Base-by-base conservation (phyloP, 345 rosid genomes). In the Rhizophora mangle region DNA sequence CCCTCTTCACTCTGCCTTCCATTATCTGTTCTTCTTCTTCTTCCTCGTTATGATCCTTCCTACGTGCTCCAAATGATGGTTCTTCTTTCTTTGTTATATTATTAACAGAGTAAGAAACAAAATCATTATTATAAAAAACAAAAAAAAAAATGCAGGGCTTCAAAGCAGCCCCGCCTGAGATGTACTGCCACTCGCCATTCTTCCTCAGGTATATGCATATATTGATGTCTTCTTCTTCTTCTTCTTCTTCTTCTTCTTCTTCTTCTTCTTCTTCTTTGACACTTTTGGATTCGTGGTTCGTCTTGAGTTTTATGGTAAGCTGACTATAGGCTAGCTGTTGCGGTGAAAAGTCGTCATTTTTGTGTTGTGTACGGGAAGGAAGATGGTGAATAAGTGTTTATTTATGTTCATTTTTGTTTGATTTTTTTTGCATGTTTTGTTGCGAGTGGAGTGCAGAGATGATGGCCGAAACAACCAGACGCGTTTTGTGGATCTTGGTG, bases 101-200 rank as follows among this genome's bases (percentile, higher is more conserved):
- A 3, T 13, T 13, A 43, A 43, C 16, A 4, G 32, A 36, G 30
- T 20, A 27, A 51, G 61, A 32, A 60, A n/a, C 59, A 26, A 26
- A 34, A 22, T n/a, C 2, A 0, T 43, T 22, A 31, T 5, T 19
- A 46, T 0, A 21, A 32, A 10, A 9, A 11, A 43, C 16, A 43
- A 30, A 26, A 0, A 8, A 53, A 21, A 52, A 36, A 7, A 20
- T 92, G 96, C 98, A 93, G 78, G 80, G 89, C 91, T 90, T 90
- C 89, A 85, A 85, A 77, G 74, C 87, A 21, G 74, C 77, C 68
- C 72, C 84, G 73, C 76, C 88, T 73, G 92, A 89, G 62, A 73
- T 81, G 64, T 91, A 82, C 81, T 76, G 85, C 77, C 85, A 86
- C 46, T 70, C 98, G 67, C 73, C 97, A 43, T 85, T 81, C 84